Base-by-base conservation (phyloP, 768 basidiomycete species). In the Russula ochroleuca region DNA sequence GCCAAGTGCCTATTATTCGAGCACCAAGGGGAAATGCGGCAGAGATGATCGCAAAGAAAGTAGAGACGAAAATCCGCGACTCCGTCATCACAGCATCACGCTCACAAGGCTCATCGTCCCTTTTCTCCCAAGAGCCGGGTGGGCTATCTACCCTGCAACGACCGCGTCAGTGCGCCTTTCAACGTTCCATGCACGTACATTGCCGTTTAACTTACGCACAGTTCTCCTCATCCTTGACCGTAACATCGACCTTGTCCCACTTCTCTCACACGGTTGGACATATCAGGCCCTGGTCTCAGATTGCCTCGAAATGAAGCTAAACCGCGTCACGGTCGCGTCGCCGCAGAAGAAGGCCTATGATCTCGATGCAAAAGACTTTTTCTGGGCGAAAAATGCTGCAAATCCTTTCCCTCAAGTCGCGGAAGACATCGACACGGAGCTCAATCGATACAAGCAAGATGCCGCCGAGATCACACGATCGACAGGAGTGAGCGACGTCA, bases 401-500 rank as follows among this genome's bases (percentile, higher is more conserved):
- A 92, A 90, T 64, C 96, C 96, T 5, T 99, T 99, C 81, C 97
- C 97, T 43, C 92, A 97, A 69, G 97, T 99, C 5, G 96, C 97
- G 2, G 97, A 97, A 72, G 96, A 98, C 67, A 98, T 99, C 57
- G 94, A 99, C 70, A 70, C 80, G 7, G 97, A 98, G 74, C 76
- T 98, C 68, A 94, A 88, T 75, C 86, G 87, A 75, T 96, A 89
- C 71, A 98, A 98, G 78, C 85, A 90, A 70, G 97, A 99, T 70
- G 94, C 97, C 5, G 94, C 93, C 19, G 97, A 99, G 74, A 89
- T 99, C 61, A 99, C 97, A 9, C 81, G 96, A 56, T 92, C 90
- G 54, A 98, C 97, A 0, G 97, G 97, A 31, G 90, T 99, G 61
- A 94, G 90, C 71, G 94, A 98, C 72, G 87, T 98, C 37, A 94